phyloP scores from a whole-genome alignment of 2,329 filamentous ascomycete genomes.

The Bipolaris zeicola region DNA sequence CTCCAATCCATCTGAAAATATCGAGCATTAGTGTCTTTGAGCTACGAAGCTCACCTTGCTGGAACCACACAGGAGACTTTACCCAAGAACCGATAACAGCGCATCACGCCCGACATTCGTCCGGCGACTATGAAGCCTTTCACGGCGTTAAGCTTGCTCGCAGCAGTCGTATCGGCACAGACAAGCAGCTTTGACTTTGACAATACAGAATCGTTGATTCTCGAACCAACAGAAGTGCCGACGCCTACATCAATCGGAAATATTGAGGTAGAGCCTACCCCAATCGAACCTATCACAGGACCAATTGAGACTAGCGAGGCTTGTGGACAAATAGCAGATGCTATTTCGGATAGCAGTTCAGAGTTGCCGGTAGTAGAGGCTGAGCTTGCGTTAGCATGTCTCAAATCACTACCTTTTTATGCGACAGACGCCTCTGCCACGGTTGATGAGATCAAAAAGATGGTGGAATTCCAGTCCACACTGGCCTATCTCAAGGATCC shows the following conservation, averaged over 20 bases:
- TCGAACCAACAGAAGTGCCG: conserved; percentile 8
- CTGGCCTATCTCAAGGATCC: conserved; percentile 49
- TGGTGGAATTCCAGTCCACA: conserved; percentile 50
- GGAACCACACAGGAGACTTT: not conserved
- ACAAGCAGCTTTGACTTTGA: conserved; percentile 10
- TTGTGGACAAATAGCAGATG: conserved; percentile 34
- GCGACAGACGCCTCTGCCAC: conserved; percentile 31
- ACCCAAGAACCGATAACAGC: not conserved
- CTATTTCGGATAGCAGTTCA: conserved; percentile 18
- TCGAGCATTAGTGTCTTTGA: not conserved
- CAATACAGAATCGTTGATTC: conserved; percentile 12
- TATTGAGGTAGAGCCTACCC: conserved; percentile 30
- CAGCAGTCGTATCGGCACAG: conserved; percentile 9
- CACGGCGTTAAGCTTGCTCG: conserved; percentile 4
- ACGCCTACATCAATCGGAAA: conserved; percentile 26
- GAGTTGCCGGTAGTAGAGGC: conserved; percentile 35
- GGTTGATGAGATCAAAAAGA: conserved; percentile 40
- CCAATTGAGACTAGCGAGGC: conserved; percentile 38
- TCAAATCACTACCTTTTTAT: conserved; percentile 46
- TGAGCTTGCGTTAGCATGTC: conserved; percentile 45
- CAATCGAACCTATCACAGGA: conserved; percentile 33
- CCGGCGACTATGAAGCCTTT: conserved; percentile 8
- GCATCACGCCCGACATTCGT: not conserved
- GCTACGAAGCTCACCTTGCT: not conserved
- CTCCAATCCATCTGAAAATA: not conserved